Evolutionary conservation across 2,329 filamentous ascomycete genomes (phyloP), one percentile per base, ranked within the genome.

Genomic region (Aureobasidium sp.): DNA sequence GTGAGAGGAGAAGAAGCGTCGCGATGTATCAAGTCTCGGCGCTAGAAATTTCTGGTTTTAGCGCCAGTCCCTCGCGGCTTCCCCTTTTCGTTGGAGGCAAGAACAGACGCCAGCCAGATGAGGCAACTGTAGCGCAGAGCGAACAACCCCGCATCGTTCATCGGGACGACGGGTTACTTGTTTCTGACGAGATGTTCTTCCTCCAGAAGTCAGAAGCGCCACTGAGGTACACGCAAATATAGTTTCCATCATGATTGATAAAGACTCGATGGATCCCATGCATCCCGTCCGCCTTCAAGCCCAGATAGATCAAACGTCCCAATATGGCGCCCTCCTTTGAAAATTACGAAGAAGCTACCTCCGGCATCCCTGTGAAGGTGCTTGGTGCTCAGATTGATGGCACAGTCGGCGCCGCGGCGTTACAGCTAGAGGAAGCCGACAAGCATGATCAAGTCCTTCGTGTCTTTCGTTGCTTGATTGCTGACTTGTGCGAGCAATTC

Each of bases 401-500:
- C 34, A 39, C 47, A 14, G 61, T 65, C 21, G 57, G 48, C 21
- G 57, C 63, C 8, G 57, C 51, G 27, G 53, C 7, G 62, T 63
- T 71, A 16, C 63, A 68, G 61, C 64, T 69, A 65, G 68, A 70
- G 58, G 64, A 66, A 9, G 51, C 66, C 13, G 67, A 71, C 42
- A 69, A 70, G 63, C 69, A 70, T 53, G 67, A 84, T 53, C 69
- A 81, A 25, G 82, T 86, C 2, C 72, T 88, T 55, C 80, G 79
- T 66, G 82, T 81, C 6, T 87, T 87, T 68, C 77, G 86, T 60
- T 75, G 82, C 54, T 73, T 89, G 34, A 85, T 89, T 62, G 84
- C 86, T 48, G 86, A 89, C 69, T 73, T 89, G 3, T 88, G 85
- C 67, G 80, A 89, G 69, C 85, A 89, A 65, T 89, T 87, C 72